Conservation (phyloP, 129 eudicot genomes). For the Tagetes patula region DNA sequence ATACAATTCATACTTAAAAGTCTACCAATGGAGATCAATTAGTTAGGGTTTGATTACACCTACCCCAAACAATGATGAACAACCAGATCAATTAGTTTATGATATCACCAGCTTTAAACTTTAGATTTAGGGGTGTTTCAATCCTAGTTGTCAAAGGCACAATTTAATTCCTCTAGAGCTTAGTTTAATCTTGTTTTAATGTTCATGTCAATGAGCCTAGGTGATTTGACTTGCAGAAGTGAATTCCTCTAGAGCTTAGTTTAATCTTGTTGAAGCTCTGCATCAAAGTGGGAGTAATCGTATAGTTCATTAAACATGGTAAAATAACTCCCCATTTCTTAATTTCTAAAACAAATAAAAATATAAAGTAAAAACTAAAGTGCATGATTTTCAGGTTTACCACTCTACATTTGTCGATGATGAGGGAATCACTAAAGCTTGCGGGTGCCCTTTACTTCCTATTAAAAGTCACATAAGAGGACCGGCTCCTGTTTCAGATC, state of each 20-base stretch:
- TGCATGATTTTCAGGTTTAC: constrained; percentile 30
- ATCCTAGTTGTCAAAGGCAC: neutral
- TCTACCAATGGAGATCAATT: neutral
- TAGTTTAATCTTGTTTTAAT: neutral
- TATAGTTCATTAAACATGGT: constrained; percentile 23
- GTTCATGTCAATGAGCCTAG: neutral
- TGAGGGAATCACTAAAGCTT: constrained; percentile 33
- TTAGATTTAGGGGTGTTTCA: neutral
- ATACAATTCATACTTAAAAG: neutral
- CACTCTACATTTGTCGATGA: constrained; percentile 37
- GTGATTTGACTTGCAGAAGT: constrained; percentile 16
- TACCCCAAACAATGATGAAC: neutral
- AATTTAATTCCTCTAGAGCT: too few species aligned
- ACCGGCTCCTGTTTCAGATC: constrained; percentile 89
- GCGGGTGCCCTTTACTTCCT: constrained; percentile 79
- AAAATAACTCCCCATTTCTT: neutral
- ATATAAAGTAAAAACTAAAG: neutral
- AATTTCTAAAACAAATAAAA: neutral
- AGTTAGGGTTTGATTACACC: neutral
- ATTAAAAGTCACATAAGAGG: constrained; percentile 93
- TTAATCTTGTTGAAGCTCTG: constrained; percentile 1
- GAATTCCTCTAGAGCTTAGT: neutral
- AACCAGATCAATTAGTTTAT: neutral
- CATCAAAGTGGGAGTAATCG: neutral
- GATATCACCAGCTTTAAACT: neutral